Conservation (phyloP, 1,284 basidiomycete species). For the Cutaneotrichosporon sp. region DNA sequence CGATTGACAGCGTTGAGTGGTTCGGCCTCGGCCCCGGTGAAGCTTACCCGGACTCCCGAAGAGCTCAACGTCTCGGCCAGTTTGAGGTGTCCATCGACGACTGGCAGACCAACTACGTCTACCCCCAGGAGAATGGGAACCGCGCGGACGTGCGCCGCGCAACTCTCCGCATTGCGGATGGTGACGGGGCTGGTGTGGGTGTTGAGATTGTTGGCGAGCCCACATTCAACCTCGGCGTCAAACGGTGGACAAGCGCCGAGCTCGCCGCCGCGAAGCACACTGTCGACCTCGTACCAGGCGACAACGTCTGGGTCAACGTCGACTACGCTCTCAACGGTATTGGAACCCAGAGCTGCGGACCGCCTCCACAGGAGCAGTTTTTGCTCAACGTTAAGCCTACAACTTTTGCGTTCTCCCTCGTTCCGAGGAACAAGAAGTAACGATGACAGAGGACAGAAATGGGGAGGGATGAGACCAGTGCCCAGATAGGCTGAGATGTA, state of each 20-base stretch:
- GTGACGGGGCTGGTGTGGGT: not conserved
- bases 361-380: not conserved
- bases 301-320: constrained; percentile 21
- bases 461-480: too few relatives aligned
- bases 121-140: constrained; percentile 23
- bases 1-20: constrained; percentile 11
- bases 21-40: constrained; percentile 21
- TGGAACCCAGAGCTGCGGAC: constrained; percentile 9
- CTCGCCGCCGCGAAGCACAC: constrained; percentile 18
- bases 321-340: constrained; percentile 17
- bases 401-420: not conserved
- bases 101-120: constrained; percentile 22
- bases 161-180: not conserved
- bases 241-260: constrained; percentile 21
- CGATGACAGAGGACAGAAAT: too few relatives aligned
- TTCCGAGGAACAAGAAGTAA: not conserved
- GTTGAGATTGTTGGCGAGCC: constrained; percentile 1
- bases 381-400: not conserved
- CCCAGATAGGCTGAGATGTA: too few relatives aligned
- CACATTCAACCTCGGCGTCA: constrained; percentile 10
- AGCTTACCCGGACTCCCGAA: constrained; percentile 16
- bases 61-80: constrained; percentile 5
- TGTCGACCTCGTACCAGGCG: constrained; percentile 15
- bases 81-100: constrained; percentile 14
- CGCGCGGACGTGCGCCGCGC: constrained; percentile 18